Conservation (phyloP, 1,284 basidiomycete species). For the Moesziomyces parantarcticus region DNA sequence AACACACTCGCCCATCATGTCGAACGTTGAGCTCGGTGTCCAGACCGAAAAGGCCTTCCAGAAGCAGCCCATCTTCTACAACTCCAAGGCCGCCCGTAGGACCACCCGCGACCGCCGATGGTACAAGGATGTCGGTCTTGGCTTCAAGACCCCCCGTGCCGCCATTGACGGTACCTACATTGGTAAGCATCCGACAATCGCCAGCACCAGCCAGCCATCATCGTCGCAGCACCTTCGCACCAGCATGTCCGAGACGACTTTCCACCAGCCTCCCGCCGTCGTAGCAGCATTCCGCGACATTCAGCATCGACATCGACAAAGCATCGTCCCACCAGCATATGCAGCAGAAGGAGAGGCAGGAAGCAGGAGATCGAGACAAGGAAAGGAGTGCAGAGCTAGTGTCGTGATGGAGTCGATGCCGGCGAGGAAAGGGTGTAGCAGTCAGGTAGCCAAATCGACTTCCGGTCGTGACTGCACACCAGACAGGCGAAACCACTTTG, state of each 20-base stretch:
- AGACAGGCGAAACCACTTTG: too few relatives aligned
- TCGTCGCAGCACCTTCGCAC: not conserved
- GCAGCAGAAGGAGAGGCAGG: too few relatives aligned
- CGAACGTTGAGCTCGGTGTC: constrained; percentile 66
- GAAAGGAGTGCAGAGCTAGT: too few relatives aligned
- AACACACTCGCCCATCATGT: constrained; percentile 60
- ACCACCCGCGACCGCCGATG: constrained; percentile 95
- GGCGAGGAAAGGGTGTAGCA: too few relatives aligned
- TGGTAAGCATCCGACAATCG: constrained; percentile 68
- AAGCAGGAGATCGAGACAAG: too few relatives aligned
- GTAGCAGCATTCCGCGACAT: not conserved
- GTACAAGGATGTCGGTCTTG: constrained; percentile 79
- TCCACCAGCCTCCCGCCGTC: not conserved
- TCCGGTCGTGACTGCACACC: too few relatives aligned
- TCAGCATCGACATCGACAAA: not conserved
- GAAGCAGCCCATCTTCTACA: constrained; percentile 97
- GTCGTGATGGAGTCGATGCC: too few relatives aligned
- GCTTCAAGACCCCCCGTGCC: constrained; percentile 82
- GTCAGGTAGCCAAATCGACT: too few relatives aligned
- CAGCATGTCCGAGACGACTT: not conserved
- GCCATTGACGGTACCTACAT: constrained; percentile 98
- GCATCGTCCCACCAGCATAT: too few relatives aligned
- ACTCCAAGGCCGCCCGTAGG: constrained; percentile 91
- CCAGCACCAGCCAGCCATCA: not conserved
- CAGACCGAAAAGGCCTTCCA: constrained; percentile 74